A percentile compares a stretch with the other conserved stretches of the same genome.
Conservation (phyloP, 148 eudicot species). For the Tetragonia tetragonoides region DNA sequence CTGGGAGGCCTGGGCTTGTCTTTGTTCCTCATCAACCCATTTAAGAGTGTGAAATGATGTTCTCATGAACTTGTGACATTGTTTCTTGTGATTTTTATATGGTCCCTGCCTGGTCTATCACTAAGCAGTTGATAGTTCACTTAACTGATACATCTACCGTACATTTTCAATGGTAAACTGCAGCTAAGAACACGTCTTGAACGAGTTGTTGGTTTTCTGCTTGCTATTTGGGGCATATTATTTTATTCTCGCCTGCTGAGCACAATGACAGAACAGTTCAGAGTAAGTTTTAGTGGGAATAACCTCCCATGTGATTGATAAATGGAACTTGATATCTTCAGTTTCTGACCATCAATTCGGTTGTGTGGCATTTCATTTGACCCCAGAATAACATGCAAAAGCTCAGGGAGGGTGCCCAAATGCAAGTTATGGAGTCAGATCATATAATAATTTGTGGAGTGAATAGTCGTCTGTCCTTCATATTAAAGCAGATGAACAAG, state of each 20-base stretch:
- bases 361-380: not conserved
- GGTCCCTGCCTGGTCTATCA: slow-evolving; percentile 17
- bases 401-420: slow-evolving; percentile 92
- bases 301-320: slow-evolving; percentile 8
- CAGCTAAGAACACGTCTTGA: slow-evolving; percentile 81
- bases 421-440: slow-evolving; percentile 90
- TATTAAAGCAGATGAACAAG: slow-evolving; percentile 83
- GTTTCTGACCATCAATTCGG: slow-evolving; percentile 3
- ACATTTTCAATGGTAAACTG: slow-evolving; percentile 29
- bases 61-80: slow-evolving; percentile 20
- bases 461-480: slow-evolving; percentile 74
- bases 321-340: slow-evolving; percentile 24
- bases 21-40: slow-evolving; percentile 80
- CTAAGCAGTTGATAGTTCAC: not conserved
- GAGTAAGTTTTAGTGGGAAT: slow-evolving; percentile 51
- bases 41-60: slow-evolving; percentile 55
- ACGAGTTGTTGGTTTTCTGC: slow-evolving; percentile 86
- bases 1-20: slow-evolving; percentile 99
- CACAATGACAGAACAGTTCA: slow-evolving; percentile 98
- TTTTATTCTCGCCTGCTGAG: slow-evolving; percentile 92
- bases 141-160: slow-evolving; percentile 1
- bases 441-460: slow-evolving; percentile 95
- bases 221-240: slow-evolving; percentile 98
- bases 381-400: slow-evolving; percentile 86
- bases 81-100: slow-evolving; percentile 24